Evolutionary conservation across 208 protist genomes (phyloP), one percentile per base, ranked within the genome.

Genomic region (Leishmania arabica): DNA sequence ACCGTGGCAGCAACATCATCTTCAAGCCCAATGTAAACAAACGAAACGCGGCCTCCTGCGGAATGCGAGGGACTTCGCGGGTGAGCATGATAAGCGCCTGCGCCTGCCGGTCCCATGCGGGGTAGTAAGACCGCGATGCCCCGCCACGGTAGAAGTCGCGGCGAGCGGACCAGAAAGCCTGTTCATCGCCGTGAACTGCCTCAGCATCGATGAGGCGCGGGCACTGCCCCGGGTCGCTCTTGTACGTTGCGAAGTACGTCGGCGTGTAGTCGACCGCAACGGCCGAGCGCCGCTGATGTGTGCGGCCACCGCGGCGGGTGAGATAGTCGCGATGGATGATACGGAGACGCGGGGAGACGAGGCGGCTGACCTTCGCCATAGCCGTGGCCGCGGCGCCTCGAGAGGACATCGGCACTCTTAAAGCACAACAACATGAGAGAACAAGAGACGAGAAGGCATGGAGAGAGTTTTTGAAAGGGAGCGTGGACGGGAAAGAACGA

Each of bases 11-110:
- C 73, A 96, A 77, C 87, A 94, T 85, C 85, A 97, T 82, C 80
- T 90, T 93, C 37, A 97, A 69, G 13, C 86, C 89, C 21, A 97
- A 76, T 24, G 90, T 88, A 72, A 97, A 94, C 37, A 97, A 81
- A 34, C 94, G 91, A 84, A 97, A 96, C 21, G 94, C 92, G 47
- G 93, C 93, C 79, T 95, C 91, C 84, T 93, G 91, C 45, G 93
- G 92, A 9, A 95, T 89, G 42, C 94, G 91, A n/a, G 89, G 77
- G 34, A 95, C 94, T 11, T 91, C 70, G 37, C 88, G 87, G 13
- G 90, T 96, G 62, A 97, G 81, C 81, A 93, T 86, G 75, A 97
- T 88, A 2, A 95, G 87, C 56, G 88, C 86, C 78, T 97, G 94
- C 40, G 94, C 92, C 78, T 91, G 86, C 0, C 94, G 88, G 68